These are phyloP conservation scores for Kodamaea neixiangensis DNA, from an alignment of 805 yeast species.

Conservation along the genomic window DNA sequence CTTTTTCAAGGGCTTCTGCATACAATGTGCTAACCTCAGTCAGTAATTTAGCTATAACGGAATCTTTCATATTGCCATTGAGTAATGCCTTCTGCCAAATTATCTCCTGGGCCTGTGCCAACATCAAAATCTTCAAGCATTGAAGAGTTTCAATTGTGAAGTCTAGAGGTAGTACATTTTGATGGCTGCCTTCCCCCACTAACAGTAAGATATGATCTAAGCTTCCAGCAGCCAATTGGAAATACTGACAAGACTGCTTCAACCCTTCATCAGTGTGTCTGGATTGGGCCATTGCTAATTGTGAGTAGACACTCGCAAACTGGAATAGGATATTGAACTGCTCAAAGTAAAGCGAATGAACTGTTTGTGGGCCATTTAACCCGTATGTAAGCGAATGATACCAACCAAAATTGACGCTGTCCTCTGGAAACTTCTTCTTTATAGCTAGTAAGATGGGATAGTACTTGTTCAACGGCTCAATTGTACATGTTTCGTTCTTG, in stretches of 20 bases:
- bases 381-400: constrained; percentile 63
- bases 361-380: constrained; percentile 47
- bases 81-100: constrained; percentile 74
- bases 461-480: constrained; percentile 45
- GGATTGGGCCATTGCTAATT: constrained; percentile 50
- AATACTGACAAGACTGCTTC: constrained; percentile 61
- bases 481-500: constrained; percentile 28
- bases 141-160: constrained; percentile 52
- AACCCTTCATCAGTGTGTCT: constrained; percentile 53
- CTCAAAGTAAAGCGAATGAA: constrained; percentile 59
- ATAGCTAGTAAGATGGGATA: constrained; percentile 46
- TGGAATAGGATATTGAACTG: constrained; percentile 64
- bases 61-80: constrained; percentile 50
- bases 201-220: constrained; percentile 39
- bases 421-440: constrained; percentile 61
- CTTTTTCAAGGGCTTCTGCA: constrained; percentile 38
- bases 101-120: constrained; percentile 87
- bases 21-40: constrained; percentile 63
- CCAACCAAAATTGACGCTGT: constrained; percentile 69
- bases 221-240: constrained; percentile 74
- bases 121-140: constrained; percentile 52
- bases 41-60: constrained; percentile 65
- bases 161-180: constrained; percentile 37
- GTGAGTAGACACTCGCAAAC: constrained; percentile 64
- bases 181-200: background rate